phyloP scores from a whole-genome alignment of 176 grass and related monocot genomes.

The Triticum turgidum region DNA sequence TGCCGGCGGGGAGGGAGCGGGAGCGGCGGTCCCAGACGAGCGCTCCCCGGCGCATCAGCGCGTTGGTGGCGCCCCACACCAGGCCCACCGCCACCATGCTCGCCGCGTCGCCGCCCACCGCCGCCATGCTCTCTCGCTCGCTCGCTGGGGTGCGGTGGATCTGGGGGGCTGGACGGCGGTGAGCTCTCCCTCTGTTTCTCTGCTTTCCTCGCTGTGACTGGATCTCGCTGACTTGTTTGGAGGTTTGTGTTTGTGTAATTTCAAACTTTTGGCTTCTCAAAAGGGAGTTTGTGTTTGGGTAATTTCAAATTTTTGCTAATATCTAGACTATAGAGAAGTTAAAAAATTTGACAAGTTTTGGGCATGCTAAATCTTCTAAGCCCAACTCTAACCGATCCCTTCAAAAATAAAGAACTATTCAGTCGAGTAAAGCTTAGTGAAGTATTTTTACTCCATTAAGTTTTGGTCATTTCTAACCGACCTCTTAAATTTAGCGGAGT shows the following conservation, averaged over 20 bases:
- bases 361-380: too few relatives aligned
- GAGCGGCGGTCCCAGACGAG: constrained; percentile 65
- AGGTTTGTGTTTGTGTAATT: neutral
- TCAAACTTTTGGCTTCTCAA: neutral
- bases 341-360: too few relatives aligned
- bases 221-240: neutral
- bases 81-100: constrained; percentile 82
- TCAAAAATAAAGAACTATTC: too few relatives aligned
- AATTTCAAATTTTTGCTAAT: too few relatives aligned
- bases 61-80: constrained; percentile 84
- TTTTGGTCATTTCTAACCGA: too few relatives aligned
- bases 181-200: neutral
- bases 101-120: constrained; percentile 33
- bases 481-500: too few relatives aligned
- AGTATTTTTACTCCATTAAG: too few relatives aligned
- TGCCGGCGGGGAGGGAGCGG: neutral
- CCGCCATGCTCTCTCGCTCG: neutral
- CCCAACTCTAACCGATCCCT: too few relatives aligned
- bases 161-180: neutral
- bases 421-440: too few relatives aligned
- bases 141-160: neutral
- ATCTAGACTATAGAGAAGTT: too few relatives aligned
- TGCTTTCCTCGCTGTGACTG: neutral
- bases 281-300: too few relatives aligned
- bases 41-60: constrained; percentile 72